Base-by-base conservation (phyloP, 441 rosid genomes). In the Gossypium aridum region DNA sequence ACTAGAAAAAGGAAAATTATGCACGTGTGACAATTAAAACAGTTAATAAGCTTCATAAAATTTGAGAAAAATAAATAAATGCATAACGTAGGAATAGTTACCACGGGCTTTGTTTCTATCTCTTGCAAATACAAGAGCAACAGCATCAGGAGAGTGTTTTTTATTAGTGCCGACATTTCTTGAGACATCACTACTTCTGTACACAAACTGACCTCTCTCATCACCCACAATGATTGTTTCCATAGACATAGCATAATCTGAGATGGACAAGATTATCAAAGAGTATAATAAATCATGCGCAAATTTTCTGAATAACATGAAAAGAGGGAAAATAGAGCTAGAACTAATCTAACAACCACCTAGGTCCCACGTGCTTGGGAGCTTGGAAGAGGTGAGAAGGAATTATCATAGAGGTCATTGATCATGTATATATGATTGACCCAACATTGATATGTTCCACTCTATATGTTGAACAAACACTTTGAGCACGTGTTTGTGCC, bases 151-250 rank as follows among this genome's bases (percentile, higher is more conserved):
- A 73, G 16, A 13, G 72, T 20, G 59, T 68, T 20, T 75, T 5
- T 7, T 4, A 45, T 31, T 69, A 73, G 34, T 71, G 49, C 69
- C 53, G 60, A 73, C 14, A 79, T 76, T 79, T 77, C 76, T 79
- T 34, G 73, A 39, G 26, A 78, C 82, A 70, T 67, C 67, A 16
- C 76, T 79, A 74, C 83, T 77, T 84, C 81, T 83, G 75, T 83
- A 88, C 71, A 77, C 69, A 76, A 84, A 84, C 45, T 37, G 60
- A 23, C 92, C 76, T 64, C 77, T 85, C 81, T 83, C 89, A 73
- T 89, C 89, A 68, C 99, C 97, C 76, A 83, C 88, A 73, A 92
- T 81, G 77, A 88, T 72, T 7, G 97, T 94, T 75, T 90, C 90
- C 79, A 43, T 78, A n/a, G 91, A 80, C 91, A 90, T 77, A 47